Percentiles rank a stretch among this genome's conserved stretches.
Evolutionary conservation across 495 filamentous ascomycete genomes (phyloP).

Genomic region (Glonium stellatum): DNA sequence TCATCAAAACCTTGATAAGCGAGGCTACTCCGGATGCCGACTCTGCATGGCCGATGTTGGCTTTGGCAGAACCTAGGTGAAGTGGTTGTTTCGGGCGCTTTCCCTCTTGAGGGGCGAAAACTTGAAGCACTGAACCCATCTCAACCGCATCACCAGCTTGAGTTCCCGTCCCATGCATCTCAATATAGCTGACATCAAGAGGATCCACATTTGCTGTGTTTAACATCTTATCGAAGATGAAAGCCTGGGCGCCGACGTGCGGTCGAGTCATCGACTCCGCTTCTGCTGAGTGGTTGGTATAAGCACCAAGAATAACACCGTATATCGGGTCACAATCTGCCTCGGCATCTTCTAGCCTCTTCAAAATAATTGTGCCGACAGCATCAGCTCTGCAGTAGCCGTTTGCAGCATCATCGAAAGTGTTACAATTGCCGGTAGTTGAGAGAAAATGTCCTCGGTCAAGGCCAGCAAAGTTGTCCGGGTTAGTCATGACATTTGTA

Average conservation of each 20-base stretch:
- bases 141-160: slow-evolving; percentile 33
- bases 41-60: slow-evolving; percentile 36
- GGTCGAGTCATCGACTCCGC: slow-evolving; percentile 37
- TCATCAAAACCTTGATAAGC: slow-evolving; percentile 37
- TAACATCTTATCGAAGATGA: slow-evolving; percentile 25
- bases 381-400: slow-evolving; percentile 39
- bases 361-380: slow-evolving; percentile 35
- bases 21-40: slow-evolving; percentile 32
- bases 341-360: slow-evolving; percentile 27
- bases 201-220: slow-evolving; percentile 21
- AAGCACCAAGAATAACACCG: slow-evolving; percentile 28
- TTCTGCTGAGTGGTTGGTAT: slow-evolving; percentile 34
- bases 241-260: slow-evolving; percentile 27
- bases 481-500: slow-evolving; percentile 30
- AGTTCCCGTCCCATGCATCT: slow-evolving; percentile 35
- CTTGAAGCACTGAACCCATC: slow-evolving; percentile 32
- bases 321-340: slow-evolving; percentile 32
- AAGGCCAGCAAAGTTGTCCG: slow-evolving; percentile 25
- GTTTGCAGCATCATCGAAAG: slow-evolving; percentile 25
- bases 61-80: slow-evolving; percentile 32
- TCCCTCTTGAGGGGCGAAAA: slow-evolving; percentile 23
- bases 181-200: slow-evolving; percentile 31
- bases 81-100: slow-evolving; percentile 12
- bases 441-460: slow-evolving; percentile 26
- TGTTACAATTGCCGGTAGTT: slow-evolving; percentile 28